Evolutionary conservation across 2,329 filamentous ascomycete genomes (phyloP).

Genomic region (Colletotrichum horii): DNA sequence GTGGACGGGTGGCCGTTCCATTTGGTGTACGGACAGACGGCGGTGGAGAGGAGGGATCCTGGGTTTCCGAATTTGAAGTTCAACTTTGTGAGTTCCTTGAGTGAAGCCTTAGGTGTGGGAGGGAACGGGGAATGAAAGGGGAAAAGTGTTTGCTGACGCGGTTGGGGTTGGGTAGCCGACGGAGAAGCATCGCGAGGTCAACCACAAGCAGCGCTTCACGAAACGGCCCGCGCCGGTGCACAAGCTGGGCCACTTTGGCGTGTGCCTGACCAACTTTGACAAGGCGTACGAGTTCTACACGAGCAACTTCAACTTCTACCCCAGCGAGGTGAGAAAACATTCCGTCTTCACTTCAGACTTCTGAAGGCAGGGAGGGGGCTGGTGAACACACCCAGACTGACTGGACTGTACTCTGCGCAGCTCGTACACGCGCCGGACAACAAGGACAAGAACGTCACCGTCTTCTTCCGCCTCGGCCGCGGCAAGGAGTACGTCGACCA

Average conservation of each 20-base stretch:
- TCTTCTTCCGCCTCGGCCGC: constrained; percentile 50
- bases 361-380: neutral
- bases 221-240: constrained; percentile 53
- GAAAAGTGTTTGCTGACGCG: neutral
- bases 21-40: constrained; percentile 59
- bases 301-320: constrained; percentile 54
- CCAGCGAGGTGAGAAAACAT: constrained; percentile 47
- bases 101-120: neutral
- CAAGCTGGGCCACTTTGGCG: constrained; percentile 61
- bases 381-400: neutral
- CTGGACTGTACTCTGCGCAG: neutral
- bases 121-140: neutral
- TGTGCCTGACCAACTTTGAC: constrained; percentile 57
- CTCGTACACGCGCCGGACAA: constrained; percentile 22
- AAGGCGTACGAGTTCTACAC: constrained; percentile 55
- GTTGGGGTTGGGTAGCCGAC: constrained; percentile 35
- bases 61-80: constrained; percentile 46
- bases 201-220: constrained; percentile 54
- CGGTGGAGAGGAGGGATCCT: constrained; percentile 37
- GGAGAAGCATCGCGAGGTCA: constrained; percentile 45
- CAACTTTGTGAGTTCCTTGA: constrained; percentile 44
- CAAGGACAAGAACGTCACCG: constrained; percentile 42
- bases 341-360: neutral
- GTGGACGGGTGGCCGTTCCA: constrained; percentile 64
- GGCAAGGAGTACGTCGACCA: constrained; percentile 53